Evolutionary conservation across 768 basidiomycete species (phyloP), one percentile per base, ranked within the genome.

Genomic region (Termitomyces sp.): DNA sequence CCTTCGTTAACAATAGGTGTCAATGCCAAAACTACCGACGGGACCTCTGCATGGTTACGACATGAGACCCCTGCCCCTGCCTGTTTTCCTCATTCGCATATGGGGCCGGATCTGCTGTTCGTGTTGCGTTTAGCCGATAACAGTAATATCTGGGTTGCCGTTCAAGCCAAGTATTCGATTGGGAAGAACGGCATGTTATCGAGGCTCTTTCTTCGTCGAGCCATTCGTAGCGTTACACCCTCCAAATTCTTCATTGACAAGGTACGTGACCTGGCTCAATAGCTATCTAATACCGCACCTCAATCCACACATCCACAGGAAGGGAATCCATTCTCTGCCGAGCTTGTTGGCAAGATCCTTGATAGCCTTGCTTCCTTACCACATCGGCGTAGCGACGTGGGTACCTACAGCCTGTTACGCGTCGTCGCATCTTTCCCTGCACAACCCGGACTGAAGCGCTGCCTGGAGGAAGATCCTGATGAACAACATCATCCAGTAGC

Each of bases 71-170:
- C 68, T 31, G 61, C 71, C 3, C 69, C 77, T 1, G 66, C 79
- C 29, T 78, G 77, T 53, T 76, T 78, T 58, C 77, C 78, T 1
- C 71, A 74, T 37, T 58, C 44, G 2, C 63, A 65, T 0, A 77
- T 78, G 77, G 76, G 77, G 1, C 78, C 77, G 0, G 77, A 79
- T 59, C 60, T 77, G 4, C 44, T 80, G 10, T 77, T 80, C 34
- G 67, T 75, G 1, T 54, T 80, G 21, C 65, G 62, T 31, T 66
- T 80, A 2, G 62, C 65, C 3, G 73, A 76, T 31, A 69, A 65
- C 9, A 65, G 69, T 0, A 56, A 66, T 1, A 68, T 79, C 23
- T 80, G 77, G 77, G 77, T 78, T 7, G 73, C 71, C 1, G 56
- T 79, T 23, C 77, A 78, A 54, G 74, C 73, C 4, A 78, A 79